Percentiles rank a stretch among this genome's conserved stretches.
Conservation (phyloP, 2,329 filamentous ascomycete genomes). For the Sporothrix dimorphospora region DNA sequence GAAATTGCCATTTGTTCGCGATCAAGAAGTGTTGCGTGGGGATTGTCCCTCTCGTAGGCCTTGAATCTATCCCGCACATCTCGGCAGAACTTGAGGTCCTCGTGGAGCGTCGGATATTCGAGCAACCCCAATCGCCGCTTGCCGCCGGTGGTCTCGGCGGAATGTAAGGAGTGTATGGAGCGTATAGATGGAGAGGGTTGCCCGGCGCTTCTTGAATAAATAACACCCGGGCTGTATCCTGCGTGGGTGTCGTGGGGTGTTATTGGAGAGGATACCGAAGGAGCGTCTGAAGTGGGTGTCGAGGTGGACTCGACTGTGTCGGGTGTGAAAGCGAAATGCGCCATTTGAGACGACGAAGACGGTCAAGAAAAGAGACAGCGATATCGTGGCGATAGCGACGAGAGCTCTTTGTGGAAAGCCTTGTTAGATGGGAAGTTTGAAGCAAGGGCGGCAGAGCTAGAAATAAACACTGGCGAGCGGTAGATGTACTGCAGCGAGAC, state of each 20-base stretch:
- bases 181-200: background rate
- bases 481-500: no score
- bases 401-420: no score
- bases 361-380: background rate
- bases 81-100: constrained; percentile 9
- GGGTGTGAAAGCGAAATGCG: background rate
- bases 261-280: background rate
- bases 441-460: no score
- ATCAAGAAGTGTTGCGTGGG: background rate
- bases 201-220: background rate
- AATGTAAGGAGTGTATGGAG: background rate
- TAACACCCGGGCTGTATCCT: background rate
- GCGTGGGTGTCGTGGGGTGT: constrained; percentile 7
- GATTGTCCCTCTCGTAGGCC: background rate
- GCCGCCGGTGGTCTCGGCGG: background rate
- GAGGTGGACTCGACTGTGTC: background rate
- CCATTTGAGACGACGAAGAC: background rate
- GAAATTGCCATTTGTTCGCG: background rate
- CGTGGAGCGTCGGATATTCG: background rate
- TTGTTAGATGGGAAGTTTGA: no score
- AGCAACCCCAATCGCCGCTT: background rate
- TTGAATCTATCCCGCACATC: background rate
- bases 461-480: no score
- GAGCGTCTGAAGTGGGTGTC: background rate
- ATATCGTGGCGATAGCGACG: background rate